Evolutionary conservation across 2,329 filamentous ascomycete species (phyloP).

Genomic region (Diaporthe longicolla): DNA sequence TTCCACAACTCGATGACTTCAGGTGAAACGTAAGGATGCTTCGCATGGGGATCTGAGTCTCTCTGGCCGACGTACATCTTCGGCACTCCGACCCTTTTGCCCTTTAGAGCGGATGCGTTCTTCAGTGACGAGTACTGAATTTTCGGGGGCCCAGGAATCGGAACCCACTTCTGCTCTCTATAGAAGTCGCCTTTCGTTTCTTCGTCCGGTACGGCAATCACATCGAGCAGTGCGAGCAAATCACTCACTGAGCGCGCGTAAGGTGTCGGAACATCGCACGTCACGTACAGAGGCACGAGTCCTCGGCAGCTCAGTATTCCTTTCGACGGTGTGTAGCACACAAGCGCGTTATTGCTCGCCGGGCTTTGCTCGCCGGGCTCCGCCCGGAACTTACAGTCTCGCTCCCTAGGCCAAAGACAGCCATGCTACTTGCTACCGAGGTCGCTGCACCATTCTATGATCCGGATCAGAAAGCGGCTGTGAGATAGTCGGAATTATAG

Average conservation of each 20-base stretch:
- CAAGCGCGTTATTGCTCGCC: conserved; percentile 33
- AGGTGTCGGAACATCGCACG: conserved; percentile 17
- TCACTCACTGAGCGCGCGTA: conserved; percentile 61
- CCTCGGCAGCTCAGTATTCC: conserved; percentile 21
- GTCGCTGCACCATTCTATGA: conserved; percentile 71
- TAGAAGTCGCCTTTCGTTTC: conserved; percentile 66
- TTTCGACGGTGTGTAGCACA: conserved; percentile 34
- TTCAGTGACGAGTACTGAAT: conserved; percentile 57
- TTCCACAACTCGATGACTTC: conserved; percentile 49
- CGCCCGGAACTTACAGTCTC: conserved; percentile 71
- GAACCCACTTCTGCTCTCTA: conserved; percentile 62
- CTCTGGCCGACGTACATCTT: conserved; percentile 62
- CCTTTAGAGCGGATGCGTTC: conserved; percentile 52
- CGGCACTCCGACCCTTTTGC: conserved; percentile 64
- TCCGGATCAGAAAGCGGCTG: conserved; percentile 69
- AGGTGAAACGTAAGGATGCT: conserved; percentile 43
- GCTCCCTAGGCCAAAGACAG: conserved; percentile 66
- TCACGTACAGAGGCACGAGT: conserved; percentile 32
- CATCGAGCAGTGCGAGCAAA: conserved; percentile 63
- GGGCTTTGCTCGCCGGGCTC: conserved; percentile 57
- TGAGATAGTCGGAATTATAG: conserved; percentile 66
- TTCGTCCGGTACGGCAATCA: conserved; percentile 60
- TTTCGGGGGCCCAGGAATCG: conserved; percentile 33
- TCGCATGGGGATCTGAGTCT: conserved; percentile 47
- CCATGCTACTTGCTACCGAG: conserved; percentile 64